phyloP scores from a whole-genome alignment of 1,139 yeast species.

The Trichomonascaceae sp. region DNA sequence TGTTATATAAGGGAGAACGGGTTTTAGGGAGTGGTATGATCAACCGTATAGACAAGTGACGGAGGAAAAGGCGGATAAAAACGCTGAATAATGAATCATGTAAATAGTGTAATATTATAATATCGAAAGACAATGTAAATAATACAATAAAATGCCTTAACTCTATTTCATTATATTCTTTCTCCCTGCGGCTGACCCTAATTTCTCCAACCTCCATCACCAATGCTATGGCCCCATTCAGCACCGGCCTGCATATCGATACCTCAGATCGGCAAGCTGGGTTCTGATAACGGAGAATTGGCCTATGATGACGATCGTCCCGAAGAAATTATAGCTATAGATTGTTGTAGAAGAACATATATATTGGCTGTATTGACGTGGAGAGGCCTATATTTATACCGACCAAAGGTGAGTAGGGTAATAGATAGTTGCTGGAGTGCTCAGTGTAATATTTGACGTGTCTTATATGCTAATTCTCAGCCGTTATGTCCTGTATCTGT shows the following conservation, averaged over 20 bases:
- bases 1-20: constrained; percentile 58
- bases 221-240: constrained; percentile 17
- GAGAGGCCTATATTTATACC: constrained; percentile 11
- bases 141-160: background rate
- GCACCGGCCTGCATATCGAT: constrained; percentile 11
- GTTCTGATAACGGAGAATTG: constrained; percentile 1
- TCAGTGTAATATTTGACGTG: background rate
- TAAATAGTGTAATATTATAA: background rate
- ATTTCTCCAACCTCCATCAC: background rate
- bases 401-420: constrained; percentile 10
- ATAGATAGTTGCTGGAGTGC: too few species aligned
- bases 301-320: background rate
- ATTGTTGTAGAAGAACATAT: constrained; percentile 8
- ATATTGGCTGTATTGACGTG: constrained; percentile 10
- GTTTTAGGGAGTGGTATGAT: constrained; percentile 77
- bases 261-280: constrained; percentile 8
- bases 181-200: background rate
- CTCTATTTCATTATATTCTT: background rate
- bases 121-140: too few species aligned
- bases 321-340: constrained; percentile 5
- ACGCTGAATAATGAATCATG: background rate
- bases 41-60: constrained; percentile 4
- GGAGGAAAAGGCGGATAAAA: background rate
- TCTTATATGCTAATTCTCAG: constrained; percentile 16
- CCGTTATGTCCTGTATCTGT: constrained; percentile 33